These are phyloP conservation scores for Sanghuangporus baumii DNA, from an alignment of 1,284 basidiomycete species.

Conservation along the genomic window DNA sequence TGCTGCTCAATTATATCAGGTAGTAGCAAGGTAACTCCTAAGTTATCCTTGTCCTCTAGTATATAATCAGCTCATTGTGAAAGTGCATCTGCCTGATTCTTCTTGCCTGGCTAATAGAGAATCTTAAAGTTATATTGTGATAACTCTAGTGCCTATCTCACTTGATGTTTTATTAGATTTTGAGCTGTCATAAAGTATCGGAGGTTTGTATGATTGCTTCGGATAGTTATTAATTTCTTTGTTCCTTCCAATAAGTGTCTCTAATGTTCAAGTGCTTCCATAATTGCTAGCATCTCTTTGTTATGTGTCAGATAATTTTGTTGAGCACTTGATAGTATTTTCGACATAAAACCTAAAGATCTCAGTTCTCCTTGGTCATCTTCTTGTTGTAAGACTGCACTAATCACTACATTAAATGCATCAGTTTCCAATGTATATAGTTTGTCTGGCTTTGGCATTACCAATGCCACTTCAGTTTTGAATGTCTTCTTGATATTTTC, in stretches of 20 bases:
- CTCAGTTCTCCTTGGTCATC: constrained; percentile 15
- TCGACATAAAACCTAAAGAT: constrained; percentile 27
- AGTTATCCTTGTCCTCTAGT: not conserved
- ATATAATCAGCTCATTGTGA: constrained; percentile 21
- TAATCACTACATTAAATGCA: constrained; percentile 15
- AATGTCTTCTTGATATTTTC: constrained; percentile 24
- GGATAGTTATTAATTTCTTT: constrained; percentile 19
- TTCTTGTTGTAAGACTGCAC: constrained; percentile 21
- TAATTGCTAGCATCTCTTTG: constrained; percentile 33
- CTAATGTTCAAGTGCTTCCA: constrained; percentile 28
- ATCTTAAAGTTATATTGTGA: constrained; percentile 24
- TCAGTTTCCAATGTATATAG: constrained; percentile 19
- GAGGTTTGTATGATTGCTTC: constrained; percentile 29
- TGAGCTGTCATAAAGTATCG: constrained; percentile 25
- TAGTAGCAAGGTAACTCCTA: not conserved
- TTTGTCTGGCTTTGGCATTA: not conserved
- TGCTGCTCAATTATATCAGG: not conserved
- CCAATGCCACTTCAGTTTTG: constrained; percentile 20
- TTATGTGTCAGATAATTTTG: constrained; percentile 34
- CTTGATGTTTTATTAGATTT: constrained; percentile 24
- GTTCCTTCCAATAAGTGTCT: constrained; percentile 27
- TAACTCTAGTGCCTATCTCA: constrained; percentile 27
- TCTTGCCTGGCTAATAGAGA: constrained; percentile 24
- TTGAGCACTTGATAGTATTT: constrained; percentile 24
- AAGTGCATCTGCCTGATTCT: constrained; percentile 27